A percentile compares a stretch with the other conserved stretches of the same genome.
These are phyloP conservation scores for Omphalea diandra DNA, from an alignment of 441 rosid species.

Conservation along the genomic window DNA sequence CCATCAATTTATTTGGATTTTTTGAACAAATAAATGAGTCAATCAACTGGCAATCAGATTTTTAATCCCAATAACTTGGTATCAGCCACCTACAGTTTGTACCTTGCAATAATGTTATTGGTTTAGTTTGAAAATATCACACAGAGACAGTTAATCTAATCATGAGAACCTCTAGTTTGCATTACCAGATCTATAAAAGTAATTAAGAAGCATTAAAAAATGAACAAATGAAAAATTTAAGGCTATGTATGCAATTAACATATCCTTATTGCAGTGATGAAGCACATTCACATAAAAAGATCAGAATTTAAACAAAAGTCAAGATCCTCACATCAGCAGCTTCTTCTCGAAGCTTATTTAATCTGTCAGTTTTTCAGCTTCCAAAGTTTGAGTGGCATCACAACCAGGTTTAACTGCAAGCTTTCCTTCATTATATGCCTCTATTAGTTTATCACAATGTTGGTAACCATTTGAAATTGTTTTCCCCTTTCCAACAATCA, in stretches of 20 bases:
- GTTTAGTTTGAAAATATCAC: neutral
- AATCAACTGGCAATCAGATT: neutral
- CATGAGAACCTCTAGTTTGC: neutral
- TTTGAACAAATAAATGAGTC: neutral
- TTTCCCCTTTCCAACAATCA: constrained; percentile 40
- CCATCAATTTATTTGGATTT: neutral
- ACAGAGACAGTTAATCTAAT: neutral
- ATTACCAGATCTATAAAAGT: neutral
- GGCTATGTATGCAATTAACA: constrained; percentile 10
- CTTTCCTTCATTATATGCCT: constrained; percentile 55
- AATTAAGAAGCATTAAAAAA: neutral
- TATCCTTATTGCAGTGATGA: constrained; percentile 6
- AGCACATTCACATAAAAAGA: constrained; percentile 18
- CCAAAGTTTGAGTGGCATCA: constrained; percentile 82
- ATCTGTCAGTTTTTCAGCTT: constrained; percentile 55
- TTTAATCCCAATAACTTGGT: neutral
- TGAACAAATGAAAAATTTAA: neutral
- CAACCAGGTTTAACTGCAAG: constrained; percentile 66
- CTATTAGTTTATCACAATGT: constrained; percentile 49
- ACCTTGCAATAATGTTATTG: neutral
- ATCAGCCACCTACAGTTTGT: neutral
- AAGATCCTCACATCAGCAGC: constrained; percentile 63
- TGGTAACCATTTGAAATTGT: constrained; percentile 47
- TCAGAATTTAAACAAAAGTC: neutral
- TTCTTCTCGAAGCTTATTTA: constrained; percentile 71